Percentiles rank a stretch among this genome's conserved stretches.
phyloP scores from a whole-genome alignment of 805 yeast genomes.

The Suhomyces xylopsoci region DNA sequence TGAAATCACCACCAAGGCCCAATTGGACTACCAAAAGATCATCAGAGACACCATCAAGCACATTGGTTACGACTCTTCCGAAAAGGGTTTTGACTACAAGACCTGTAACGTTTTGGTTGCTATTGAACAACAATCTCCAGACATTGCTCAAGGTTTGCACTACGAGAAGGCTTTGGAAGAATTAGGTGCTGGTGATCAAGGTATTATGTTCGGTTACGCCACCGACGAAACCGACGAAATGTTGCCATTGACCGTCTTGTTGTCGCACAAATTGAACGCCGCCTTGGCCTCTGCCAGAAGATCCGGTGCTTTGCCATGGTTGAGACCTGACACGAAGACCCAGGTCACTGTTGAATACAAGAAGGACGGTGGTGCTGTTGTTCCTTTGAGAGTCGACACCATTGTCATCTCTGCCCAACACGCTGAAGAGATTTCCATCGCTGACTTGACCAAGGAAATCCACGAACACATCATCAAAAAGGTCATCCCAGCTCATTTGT shows the following conservation, averaged over 20 bases:
- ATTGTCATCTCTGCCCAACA: slow-evolving; percentile 97
- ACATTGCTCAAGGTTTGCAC: slow-evolving; percentile 99
- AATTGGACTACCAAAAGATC: slow-evolving; percentile 93
- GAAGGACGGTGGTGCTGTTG: slow-evolving; percentile 91
- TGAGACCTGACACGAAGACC: slow-evolving; percentile 99
- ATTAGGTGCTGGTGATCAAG: slow-evolving; percentile 99
- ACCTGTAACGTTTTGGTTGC: slow-evolving; percentile 99
- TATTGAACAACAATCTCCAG: slow-evolving; percentile 98
- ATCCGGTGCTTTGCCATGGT: slow-evolving; percentile 90
- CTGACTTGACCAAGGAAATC: slow-evolving; percentile 79
- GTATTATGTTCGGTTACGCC: slow-evolving; percentile 99
- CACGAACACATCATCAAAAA: slow-evolving; percentile 79
- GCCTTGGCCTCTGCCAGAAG: slow-evolving; percentile 98
- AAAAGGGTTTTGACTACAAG: slow-evolving; percentile 97
- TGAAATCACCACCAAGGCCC: slow-evolving; percentile 97
- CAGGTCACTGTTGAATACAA: slow-evolving; percentile 98
- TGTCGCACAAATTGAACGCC: slow-evolving; percentile 94
- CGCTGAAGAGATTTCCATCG: slow-evolving; percentile 93
- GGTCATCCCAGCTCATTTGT: slow-evolving; percentile 85
- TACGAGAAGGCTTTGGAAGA: slow-evolving; percentile 94
- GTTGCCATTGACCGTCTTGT: slow-evolving; percentile 89
- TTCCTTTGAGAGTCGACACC: slow-evolving; percentile 96
- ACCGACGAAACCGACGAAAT: slow-evolving; percentile 98
- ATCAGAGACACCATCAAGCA: slow-evolving; percentile 97
- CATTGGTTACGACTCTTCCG: slow-evolving; percentile 95